Evolutionary conservation across 345 rosid species (phyloP).

Genomic region (Angophora floribunda): DNA sequence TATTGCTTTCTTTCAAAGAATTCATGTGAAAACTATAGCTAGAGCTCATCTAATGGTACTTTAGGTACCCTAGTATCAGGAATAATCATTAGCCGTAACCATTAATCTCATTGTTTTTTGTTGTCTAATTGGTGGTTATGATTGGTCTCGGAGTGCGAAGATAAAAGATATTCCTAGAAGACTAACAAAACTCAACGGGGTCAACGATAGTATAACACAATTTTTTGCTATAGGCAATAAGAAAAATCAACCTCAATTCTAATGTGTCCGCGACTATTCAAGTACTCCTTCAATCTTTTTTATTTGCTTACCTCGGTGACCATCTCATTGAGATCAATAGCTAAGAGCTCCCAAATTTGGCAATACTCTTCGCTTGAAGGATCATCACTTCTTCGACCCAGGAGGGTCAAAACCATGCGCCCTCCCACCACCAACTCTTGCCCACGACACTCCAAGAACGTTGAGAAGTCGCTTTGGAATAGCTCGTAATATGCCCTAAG

Average conservation of each 20-base stretch:
- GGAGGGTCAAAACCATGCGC: constrained; percentile 23
- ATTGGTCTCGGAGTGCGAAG: not conserved
- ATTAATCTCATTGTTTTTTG: not conserved
- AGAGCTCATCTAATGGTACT: not conserved
- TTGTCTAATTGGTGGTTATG: not conserved
- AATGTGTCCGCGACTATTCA: not conserved
- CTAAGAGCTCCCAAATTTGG: constrained; percentile 5
- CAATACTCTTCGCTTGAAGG: constrained; percentile 6
- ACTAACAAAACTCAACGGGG: not conserved
- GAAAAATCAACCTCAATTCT: not conserved
- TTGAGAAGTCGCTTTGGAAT: constrained; percentile 35
- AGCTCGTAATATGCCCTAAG: constrained; percentile 29
- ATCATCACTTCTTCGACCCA: constrained; percentile 19
- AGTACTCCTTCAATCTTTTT: not conserved
- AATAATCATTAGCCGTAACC: no score
- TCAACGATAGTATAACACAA: not conserved
- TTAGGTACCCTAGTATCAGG: not conserved
- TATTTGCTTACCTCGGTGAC: constrained; percentile 14
- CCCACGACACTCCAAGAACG: constrained; percentile 23
- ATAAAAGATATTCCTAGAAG: not conserved
- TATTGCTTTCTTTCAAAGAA: not conserved
- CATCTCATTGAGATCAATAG: constrained; percentile 17
- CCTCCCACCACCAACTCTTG: constrained; percentile 31
- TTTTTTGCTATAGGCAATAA: not conserved
- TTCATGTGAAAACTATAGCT: not conserved